Evolutionary conservation across 2,329 filamentous ascomycete species (phyloP), one percentile per base, ranked within the genome.

Genomic region (Aspergillus pseudonomiae): DNA sequence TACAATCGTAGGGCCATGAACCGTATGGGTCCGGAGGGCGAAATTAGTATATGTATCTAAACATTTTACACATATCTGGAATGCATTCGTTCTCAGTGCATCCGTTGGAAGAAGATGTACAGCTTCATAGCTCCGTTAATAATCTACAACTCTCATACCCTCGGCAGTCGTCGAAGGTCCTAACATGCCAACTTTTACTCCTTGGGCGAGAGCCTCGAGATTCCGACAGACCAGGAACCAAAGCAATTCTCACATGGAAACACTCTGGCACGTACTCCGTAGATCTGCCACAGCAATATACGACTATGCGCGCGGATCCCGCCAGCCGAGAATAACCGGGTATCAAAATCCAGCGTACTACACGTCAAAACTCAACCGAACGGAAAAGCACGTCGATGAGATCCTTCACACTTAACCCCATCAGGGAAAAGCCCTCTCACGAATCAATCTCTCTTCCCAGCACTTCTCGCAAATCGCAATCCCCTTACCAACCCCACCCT

Each of bases 391-490:
- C 7, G 24, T 19, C 28, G 12, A 19, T 19, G 24, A 50, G 14
- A 28, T 16, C 26, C 26, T 28, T 2, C 11, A 60, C 21, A 16
- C 4, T 19, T 45, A 6, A 12, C 21, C 34, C 32, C 52, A 9
- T 39, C 55, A 21, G 9, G 21, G 21, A 12, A n/a, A 26, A 34
- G 12, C 19, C 32, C 30, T 46, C 21, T 45, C 10, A 5, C 21
- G 24, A 1, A 10, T 11, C 24, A 14, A 28, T 28, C 46, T 53
- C 1, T 26, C 28, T 45, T 36, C 19, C 21, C 60, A 67, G 46
- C 69, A 72, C 1, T 43, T 59, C 34, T 57, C 55, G 53, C 68
- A 71, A 7, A 56, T 34, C 16, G 16, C 19, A 24, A 16, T 50
- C 26, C 53, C 64, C 24, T 61, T 63, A 2, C 65, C 64, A 30